phyloP scores from a whole-genome alignment of 805 yeast genomes.

The Debaryomyces prosopidis region DNA sequence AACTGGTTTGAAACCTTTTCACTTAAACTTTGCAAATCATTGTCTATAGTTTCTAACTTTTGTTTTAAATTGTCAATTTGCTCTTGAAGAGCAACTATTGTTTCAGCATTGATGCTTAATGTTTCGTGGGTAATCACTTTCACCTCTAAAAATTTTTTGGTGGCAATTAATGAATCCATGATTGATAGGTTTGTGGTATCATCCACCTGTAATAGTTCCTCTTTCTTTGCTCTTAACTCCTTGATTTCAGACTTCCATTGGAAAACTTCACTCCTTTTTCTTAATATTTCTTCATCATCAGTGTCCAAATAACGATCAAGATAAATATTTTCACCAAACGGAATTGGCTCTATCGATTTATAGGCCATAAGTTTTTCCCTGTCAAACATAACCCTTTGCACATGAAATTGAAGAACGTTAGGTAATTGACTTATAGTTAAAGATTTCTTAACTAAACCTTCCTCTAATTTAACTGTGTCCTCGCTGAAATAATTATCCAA shows the following conservation, averaged over 20 bases:
- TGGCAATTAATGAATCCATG: constrained; percentile 48
- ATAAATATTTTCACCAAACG: constrained; percentile 73
- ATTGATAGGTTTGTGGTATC: constrained; percentile 30
- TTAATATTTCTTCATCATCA: constrained; percentile 52
- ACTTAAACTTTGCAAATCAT: constrained; percentile 46
- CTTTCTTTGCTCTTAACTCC: constrained; percentile 44
- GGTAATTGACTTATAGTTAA: constrained; percentile 75
- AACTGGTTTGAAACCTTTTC: constrained; percentile 59
- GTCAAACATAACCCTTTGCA: constrained; percentile 92
- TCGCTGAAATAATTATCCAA: constrained; percentile 81
- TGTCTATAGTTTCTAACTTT: constrained; percentile 44
- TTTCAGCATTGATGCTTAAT: constrained; percentile 41
- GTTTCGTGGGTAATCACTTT: constrained; percentile 34
- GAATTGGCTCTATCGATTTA: constrained; percentile 79
- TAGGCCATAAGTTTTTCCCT: constrained; percentile 69
- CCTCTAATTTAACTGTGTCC: constrained; percentile 66
- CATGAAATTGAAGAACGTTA: constrained; percentile 82
- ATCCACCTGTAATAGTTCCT: constrained; percentile 44
- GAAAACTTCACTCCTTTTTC: constrained; percentile 56
- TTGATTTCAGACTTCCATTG: constrained; percentile 61
- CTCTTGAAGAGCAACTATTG: constrained; percentile 47
- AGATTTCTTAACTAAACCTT: constrained; percentile 72
- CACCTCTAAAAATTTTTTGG: constrained; percentile 56
- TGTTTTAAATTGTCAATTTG: constrained; percentile 49
- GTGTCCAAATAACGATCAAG: constrained; percentile 88